Evolutionary conservation across 495 filamentous ascomycete genomes (phyloP), one percentile per base, ranked within the genome.

Genomic region (Cercophora sp.): DNA sequence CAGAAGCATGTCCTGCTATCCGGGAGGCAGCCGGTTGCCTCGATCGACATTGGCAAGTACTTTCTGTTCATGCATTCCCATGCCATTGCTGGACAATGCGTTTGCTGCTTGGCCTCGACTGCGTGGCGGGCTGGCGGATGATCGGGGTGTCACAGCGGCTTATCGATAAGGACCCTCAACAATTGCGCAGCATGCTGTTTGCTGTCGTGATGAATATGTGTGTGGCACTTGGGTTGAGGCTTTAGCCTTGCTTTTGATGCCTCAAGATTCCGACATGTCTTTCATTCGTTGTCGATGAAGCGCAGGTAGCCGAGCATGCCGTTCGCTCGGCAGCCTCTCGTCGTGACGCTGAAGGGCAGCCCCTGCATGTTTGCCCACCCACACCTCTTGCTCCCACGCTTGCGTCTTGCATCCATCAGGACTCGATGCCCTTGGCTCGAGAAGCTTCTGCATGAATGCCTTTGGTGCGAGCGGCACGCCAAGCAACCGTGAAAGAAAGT

Each of bases 91-190:
- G 25, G 29, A 13, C 39, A 11, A 31, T 49, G 47, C 47, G 34
- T 20, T 19, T 47, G 43, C 46, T 36, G 32, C 32, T 49, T 31
- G 27, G 43, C 15, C 24, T 16, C 19, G 46, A 20, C 10, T 18
- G 46, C 18, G 46, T 19, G 19, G 31, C 24, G 16, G 19, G 32
- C 31, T n/a, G n/a, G n/a, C n/a, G n/a, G n/a, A 35, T 27, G 18
- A 19, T 3, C 3, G 19, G 35, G 4, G 16, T 15, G n/a, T n/a
- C n/a, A n/a, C n/a, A n/a, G n/a, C n/a, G n/a, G 15, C 29, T 52
- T 52, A 52, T 52, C 50, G 40, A 45, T 44, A 51, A 26, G 36
- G 25, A 27, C 26, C 34, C 24, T n/a, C n/a, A n/a, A n/a, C n/a
- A n/a, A n/a, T n/a, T n/a, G 24, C 45, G 27, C 40, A 36, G 24